A percentile compares a stretch with the other conserved stretches of the same genome.
These are phyloP conservation scores for Hortiboletus flavorubellus DNA, from an alignment of 768 basidiomycete species.

Conservation along the genomic window DNA sequence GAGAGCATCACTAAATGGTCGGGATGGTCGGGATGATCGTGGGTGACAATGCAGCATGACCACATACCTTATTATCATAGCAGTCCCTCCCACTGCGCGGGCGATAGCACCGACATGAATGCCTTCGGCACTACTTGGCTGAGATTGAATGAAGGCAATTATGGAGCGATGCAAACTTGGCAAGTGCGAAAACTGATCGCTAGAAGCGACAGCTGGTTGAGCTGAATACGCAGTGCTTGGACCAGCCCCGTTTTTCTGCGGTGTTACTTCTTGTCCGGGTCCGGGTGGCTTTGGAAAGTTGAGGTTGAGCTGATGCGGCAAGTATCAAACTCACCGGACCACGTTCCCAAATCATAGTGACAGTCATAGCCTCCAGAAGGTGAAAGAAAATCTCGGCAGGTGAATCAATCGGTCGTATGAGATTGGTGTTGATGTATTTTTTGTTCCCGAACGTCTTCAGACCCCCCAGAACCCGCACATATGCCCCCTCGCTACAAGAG, in stretches of 20 bases:
- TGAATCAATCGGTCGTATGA: constrained; percentile 67
- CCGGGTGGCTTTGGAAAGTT: constrained; percentile 30
- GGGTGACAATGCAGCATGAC: neutral
- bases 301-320: neutral
- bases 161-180: constrained; percentile 61
- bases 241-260: constrained; percentile 10
- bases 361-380: constrained; percentile 67
- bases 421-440: constrained; percentile 75
- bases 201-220: constrained; percentile 29
- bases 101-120: constrained; percentile 72
- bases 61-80: constrained; percentile 60
- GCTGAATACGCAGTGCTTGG: constrained; percentile 43
- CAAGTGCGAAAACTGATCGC: constrained; percentile 53
- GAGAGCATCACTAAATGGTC: constrained; percentile 56
- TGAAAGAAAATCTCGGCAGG: constrained; percentile 82
- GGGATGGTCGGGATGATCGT: neutral
- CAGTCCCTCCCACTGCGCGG: constrained; percentile 55
- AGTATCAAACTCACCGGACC: constrained; percentile 52
- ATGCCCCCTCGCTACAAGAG: constrained; percentile 59
- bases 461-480: constrained; percentile 76
- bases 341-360: constrained; percentile 61
- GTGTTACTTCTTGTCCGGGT: constrained; percentile 25
- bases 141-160: constrained; percentile 54
- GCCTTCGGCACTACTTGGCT: constrained; percentile 56
- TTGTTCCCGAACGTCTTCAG: constrained; percentile 82